phyloP scores from a whole-genome alignment of 2,329 filamentous ascomycete species.

The Fusarium brachygibbosum region DNA sequence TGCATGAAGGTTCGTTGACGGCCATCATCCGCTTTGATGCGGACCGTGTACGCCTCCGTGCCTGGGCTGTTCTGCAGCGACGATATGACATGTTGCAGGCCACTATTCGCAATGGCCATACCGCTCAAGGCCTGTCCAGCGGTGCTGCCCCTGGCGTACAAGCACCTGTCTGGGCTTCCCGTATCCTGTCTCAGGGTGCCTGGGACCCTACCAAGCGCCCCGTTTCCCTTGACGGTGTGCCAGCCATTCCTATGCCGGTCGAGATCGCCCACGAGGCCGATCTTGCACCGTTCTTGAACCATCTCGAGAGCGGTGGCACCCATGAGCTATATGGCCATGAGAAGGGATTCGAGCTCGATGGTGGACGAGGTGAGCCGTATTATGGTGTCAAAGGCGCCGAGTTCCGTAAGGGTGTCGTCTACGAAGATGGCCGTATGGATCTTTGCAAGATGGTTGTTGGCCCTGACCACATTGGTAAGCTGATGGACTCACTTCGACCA shows the following conservation, averaged over 20 bases:
- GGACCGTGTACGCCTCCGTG: slow-evolving; percentile 55
- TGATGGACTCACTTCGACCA: slow-evolving; percentile 63
- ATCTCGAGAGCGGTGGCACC: slow-evolving; percentile 52
- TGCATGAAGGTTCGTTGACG: slow-evolving; percentile 53
- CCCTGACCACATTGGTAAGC: slow-evolving; percentile 62
- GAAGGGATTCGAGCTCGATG: slow-evolving; percentile 51
- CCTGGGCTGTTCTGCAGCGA: slow-evolving; percentile 55
- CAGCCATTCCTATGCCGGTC: slow-evolving; percentile 55
- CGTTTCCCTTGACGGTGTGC: slow-evolving; percentile 51
- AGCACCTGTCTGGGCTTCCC: slow-evolving; percentile 52
- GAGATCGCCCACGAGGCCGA: slow-evolving; percentile 50
- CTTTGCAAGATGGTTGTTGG: slow-evolving; percentile 69
- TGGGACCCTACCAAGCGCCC: slow-evolving; percentile 52
- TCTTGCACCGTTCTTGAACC: slow-evolving; percentile 53
- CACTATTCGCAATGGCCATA: slow-evolving; percentile 52
- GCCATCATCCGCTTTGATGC: slow-evolving; percentile 56
- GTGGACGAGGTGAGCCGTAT: slow-evolving; percentile 55
- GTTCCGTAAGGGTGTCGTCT: slow-evolving; percentile 59
- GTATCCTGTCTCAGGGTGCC: slow-evolving; percentile 53
- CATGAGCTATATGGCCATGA: slow-evolving; percentile 43
- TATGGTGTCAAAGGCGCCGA: slow-evolving; percentile 55
- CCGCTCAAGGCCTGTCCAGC: slow-evolving; percentile 47
- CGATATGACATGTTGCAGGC: slow-evolving; percentile 53
- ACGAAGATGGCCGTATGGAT: slow-evolving; percentile 66
- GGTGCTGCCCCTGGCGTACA: slow-evolving; percentile 52